Conservation (phyloP, 176 grass and related monocot genomes). For the Carex scoparia region DNA sequence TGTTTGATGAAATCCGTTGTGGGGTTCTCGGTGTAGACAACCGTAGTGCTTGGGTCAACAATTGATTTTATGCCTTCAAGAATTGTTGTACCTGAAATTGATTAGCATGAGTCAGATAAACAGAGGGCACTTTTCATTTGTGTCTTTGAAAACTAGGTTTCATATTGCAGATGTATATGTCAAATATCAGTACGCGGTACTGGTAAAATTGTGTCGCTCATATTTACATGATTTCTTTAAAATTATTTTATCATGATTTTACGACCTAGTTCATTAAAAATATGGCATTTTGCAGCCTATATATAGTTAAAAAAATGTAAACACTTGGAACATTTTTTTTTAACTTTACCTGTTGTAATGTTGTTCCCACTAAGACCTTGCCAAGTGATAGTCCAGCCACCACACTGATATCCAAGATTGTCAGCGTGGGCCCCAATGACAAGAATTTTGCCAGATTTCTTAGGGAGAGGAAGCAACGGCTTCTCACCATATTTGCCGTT, state of each 20-base stretch:
- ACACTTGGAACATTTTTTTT: neutral
- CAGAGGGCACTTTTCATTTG: neutral
- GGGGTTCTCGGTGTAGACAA: constrained; percentile 40
- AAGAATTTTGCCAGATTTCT: constrained; percentile 32
- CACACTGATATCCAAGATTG: constrained; percentile 58
- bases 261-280: neutral
- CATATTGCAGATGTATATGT: neutral
- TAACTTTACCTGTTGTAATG: constrained; percentile 21
- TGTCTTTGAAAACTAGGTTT: neutral
- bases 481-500: constrained; percentile 35
- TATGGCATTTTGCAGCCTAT: neutral
- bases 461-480: constrained; percentile 39
- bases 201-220: neutral
- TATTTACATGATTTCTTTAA: neutral
- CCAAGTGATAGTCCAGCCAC: constrained; percentile 70
- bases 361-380: constrained; percentile 43
- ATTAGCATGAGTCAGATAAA: neutral
- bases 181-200: neutral
- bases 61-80: constrained; percentile 35
- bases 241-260: neutral
- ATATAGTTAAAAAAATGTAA: neutral
- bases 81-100: constrained; percentile 45
- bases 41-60: constrained; percentile 30
- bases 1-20: constrained; percentile 15
- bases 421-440: constrained; percentile 47